Base-by-base conservation (phyloP, 129 eudicot species). In the Gnaphalium uliginosum region DNA sequence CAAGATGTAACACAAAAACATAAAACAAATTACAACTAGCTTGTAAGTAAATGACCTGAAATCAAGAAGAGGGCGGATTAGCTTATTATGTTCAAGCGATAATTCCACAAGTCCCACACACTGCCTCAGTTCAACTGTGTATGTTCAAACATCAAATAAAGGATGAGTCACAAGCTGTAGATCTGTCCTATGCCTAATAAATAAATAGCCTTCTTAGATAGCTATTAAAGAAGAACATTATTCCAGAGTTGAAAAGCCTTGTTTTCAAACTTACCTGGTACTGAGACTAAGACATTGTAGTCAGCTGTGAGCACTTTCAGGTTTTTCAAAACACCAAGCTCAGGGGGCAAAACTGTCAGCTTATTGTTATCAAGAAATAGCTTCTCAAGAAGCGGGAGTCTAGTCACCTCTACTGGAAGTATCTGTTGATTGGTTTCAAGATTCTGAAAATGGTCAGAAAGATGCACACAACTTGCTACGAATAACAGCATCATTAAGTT, bases 41-140 rank as follows among this genome's bases (percentile, higher is more conserved):
- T 35, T 11, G 43, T 33, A 57, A 24, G 26, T 59, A 19, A 66
- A 66, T 68, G 76, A 91, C 99, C 99, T 91, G 88, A 95, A 91
- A 89, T 95, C 99, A 70, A 95, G 92, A 81, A 95, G 89, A 68
- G 97, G 99, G 73, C 96, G 91, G 72, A 95, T 87, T 81, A 95
- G 92, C 89, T 91, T 95, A 89, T 95, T 95, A 89, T 95, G 97
- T 83, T 91, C 99, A 84, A 95, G 85, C 26, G 99, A 95, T 71
- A 95, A 84, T 69, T 95, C 99, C 83, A 95, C 92, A 41, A 95
- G 89, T 74, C 90, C 96, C 83, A 87, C 84, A 79, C 97, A 95
- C 81, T 89, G 92, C 71, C 89, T 87, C 86, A 95, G 75, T 76
- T 95, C 99, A 83, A 82, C 99, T 95, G 96, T 71, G 68, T 71